A percentile compares a stretch with the other conserved stretches of the same genome.
Conservation (phyloP, 1,139 yeast genomes). For the Nematodospora anomalae region DNA sequence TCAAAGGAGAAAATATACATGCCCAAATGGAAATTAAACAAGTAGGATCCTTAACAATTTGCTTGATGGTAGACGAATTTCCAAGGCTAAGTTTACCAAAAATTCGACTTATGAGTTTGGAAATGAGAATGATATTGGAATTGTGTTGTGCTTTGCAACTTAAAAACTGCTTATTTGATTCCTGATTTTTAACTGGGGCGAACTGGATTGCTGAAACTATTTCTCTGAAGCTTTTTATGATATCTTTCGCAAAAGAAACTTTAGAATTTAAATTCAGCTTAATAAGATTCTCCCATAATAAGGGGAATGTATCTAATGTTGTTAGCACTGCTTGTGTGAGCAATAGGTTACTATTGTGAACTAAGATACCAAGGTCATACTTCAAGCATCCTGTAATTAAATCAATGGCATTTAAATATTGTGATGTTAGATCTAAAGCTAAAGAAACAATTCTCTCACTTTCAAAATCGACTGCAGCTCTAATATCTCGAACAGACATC, state of each 20-base stretch:
- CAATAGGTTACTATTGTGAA: conserved; percentile 51
- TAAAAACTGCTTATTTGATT: conserved; percentile 20
- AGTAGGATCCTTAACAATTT: conserved; percentile 22
- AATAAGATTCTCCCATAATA: conserved; percentile 46
- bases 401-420: conserved; percentile 30
- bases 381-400: conserved; percentile 48
- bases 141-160: conserved; percentile 35
- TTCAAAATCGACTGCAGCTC: conserved; percentile 36
- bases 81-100: conserved; percentile 39
- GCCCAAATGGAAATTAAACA: conserved; percentile 65
- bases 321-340: conserved; percentile 39
- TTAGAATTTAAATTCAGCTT: conserved; percentile 34
- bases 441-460: conserved; percentile 24
- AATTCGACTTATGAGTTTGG: conserved; percentile 23
- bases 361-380: conserved; percentile 58
- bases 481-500: conserved; percentile 32
- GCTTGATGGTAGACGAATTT: conserved; percentile 45
- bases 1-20: conserved; percentile 59
- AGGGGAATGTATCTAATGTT: conserved; percentile 45
- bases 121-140: conserved; percentile 26
- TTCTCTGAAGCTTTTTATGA: conserved; percentile 44
- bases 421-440: conserved; percentile 19
- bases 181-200: conserved; percentile 26
- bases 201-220: conserved; percentile 44
- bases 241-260: conserved; percentile 35